Conservation (phyloP, 73 alveolate genomes). For the Paramecium primaurelia region DNA sequence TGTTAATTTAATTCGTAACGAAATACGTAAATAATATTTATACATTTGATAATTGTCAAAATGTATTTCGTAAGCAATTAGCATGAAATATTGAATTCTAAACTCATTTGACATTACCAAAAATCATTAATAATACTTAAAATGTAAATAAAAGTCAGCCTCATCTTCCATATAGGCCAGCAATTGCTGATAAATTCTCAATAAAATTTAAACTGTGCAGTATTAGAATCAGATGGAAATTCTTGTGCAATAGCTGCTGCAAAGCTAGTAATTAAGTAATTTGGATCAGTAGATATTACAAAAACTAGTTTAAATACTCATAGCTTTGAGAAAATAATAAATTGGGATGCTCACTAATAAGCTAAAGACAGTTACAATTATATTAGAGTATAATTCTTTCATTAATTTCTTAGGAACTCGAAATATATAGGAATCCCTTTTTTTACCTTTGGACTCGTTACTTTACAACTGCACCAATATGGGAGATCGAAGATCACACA, state of each 20-base stretch:
- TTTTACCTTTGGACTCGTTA: neutral
- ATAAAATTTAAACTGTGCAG: neutral
- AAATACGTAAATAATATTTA: neutral
- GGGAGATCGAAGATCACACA: slow-evolving; percentile 4
- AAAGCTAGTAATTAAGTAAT: neutral
- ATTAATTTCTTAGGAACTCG: neutral
- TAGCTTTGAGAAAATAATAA: neutral
- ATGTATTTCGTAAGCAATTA: neutral
- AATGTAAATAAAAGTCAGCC: slow-evolving; percentile 2
- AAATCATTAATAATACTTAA: neutral
- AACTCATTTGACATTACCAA: neutral
- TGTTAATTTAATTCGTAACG: neutral
- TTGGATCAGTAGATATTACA: neutral
- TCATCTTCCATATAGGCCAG: slow-evolving; percentile 1
- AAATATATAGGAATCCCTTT: neutral
- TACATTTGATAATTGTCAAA: neutral
- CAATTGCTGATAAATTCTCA: neutral
- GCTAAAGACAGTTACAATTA: neutral
- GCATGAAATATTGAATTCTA: neutral
- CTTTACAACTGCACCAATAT: slow-evolving; percentile 2
- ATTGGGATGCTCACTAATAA: neutral
- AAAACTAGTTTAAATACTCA: neutral
- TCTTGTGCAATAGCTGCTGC: slow-evolving; percentile 29
- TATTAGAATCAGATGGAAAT: neutral
- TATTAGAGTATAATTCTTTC: neutral